These are phyloP conservation scores for Comarum palustre DNA, from an alignment of 306 rosid species.

Conservation along the genomic window DNA sequence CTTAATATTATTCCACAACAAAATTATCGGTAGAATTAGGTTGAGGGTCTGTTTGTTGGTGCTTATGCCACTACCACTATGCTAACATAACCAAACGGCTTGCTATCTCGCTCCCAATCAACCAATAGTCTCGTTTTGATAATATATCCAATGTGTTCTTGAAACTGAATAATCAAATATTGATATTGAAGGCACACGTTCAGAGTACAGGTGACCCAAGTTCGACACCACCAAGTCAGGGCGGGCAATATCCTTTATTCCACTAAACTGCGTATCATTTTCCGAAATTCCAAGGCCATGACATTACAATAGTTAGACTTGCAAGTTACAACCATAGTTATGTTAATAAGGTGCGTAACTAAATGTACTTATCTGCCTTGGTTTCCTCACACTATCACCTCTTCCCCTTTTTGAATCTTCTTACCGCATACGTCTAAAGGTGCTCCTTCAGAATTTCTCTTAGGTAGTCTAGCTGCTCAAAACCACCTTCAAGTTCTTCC, in stretches of 20 bases:
- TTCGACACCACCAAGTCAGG: too few relatives aligned
- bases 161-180: too few relatives aligned
- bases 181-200: too few relatives aligned
- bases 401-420: neutral
- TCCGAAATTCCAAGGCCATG: neutral
- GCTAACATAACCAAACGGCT: too few relatives aligned
- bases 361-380: neutral
- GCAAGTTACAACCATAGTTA: neutral
- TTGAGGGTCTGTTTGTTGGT: too few relatives aligned
- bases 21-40: too few relatives aligned
- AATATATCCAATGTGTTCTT: too few relatives aligned
- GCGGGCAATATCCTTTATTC: neutral
- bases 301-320: neutral
- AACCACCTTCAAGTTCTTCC: constrained; percentile 78
- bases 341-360: neutral
- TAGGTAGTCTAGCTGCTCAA: constrained; percentile 59
- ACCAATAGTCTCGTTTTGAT: too few relatives aligned
- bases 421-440: constrained; percentile 23
- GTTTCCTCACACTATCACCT: neutral
- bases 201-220: too few relatives aligned
- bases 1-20: too few relatives aligned
- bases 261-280: neutral
- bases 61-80: too few relatives aligned
- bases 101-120: too few relatives aligned
- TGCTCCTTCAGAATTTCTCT: constrained; percentile 58